Base-by-base conservation (phyloP, 2,329 filamentous ascomycete genomes). In the Trichophyton rubrum region DNA sequence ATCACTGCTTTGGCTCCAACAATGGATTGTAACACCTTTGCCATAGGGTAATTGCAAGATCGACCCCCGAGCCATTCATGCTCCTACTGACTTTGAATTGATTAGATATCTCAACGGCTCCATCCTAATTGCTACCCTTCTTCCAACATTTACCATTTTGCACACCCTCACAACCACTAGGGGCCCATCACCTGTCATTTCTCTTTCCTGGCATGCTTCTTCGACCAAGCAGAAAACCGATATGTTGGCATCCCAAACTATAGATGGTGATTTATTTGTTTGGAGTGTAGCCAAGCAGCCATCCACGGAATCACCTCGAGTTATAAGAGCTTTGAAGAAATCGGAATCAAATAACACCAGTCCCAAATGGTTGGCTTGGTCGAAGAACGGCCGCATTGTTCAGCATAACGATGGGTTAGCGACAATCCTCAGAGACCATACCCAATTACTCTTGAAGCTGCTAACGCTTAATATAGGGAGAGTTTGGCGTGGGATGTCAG, bases 351-450 rank as follows among this genome's bases (percentile, higher is more conserved):
- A 82, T 66, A 77, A 84, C 38, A 76, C 84, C 2, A 90, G 90
- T 1, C 87, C 89, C 41, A 96, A 95, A 71, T 99, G 93, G 93
- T 91, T 96, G 79, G 88, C 85, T 20, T 99, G 93, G 93, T 97
- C 93, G 0, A 97, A 96, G 76, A 97, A 96, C 76, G 93, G 93
- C 43, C 87, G 91, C 66, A 90, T 99, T 65, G 85, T 99, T 64
- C 93, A 99, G 74, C 91, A 85, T 73, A 88, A 89, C 3, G 90
- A 96, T 74, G 85, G 86, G 91, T 96, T 77, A 89, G 49, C 1
- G 4, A n/a, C 20, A 20, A 40, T 33, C 17, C 9, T 15, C 45
- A 8, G n/a, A 15, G 8, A 38, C 8, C 20, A 43, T 8, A 35
- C 33, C 1, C 33, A 38, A 57, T 17, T 17, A 11, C 20, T 56